These are phyloP conservation scores for Periconia macrospinosa DNA, from an alignment of 2,329 filamentous ascomycete species.

Conservation along the genomic window DNA sequence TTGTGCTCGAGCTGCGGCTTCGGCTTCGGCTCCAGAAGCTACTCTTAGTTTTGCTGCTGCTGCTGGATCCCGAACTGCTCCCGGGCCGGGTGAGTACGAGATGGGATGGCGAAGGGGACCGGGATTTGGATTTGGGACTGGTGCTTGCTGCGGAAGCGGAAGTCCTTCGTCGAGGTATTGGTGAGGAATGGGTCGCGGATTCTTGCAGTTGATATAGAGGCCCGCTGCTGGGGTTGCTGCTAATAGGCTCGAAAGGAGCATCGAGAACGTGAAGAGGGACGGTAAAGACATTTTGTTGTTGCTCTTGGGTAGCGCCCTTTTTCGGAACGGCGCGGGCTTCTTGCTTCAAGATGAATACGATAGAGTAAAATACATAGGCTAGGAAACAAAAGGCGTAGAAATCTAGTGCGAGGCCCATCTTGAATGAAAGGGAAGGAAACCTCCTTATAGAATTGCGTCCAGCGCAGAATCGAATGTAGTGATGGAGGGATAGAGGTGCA, in stretches of 20 bases:
- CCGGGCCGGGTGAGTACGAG: conserved; percentile 1
- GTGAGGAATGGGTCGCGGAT: background rate
- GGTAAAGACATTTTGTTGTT: background rate
- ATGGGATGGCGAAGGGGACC: background rate
- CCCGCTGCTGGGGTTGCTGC: background rate
- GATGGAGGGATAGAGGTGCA: background rate
- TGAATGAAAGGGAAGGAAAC: background rate
- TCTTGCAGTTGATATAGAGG: background rate
- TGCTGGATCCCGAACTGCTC: conserved; percentile 3
- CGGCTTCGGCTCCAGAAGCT: conserved; percentile 4
- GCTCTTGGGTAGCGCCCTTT: background rate
- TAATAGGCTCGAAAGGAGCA: background rate
- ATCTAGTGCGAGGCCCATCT: conserved; percentile 4
- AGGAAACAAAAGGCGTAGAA: conserved; percentile 10
- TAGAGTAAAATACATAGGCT: conserved; percentile 8
- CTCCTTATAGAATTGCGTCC: background rate
- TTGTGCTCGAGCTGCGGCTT: conserved; percentile 1
- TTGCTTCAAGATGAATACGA: conserved; percentile 5
- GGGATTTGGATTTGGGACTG: background rate
- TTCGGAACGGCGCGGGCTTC: conserved; percentile 7
- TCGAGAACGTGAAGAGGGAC: conserved; percentile 2
- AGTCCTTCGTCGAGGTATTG: background rate
- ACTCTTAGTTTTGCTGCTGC: conserved; percentile 2
- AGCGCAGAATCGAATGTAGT: background rate
- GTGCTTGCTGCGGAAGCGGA: background rate